phyloP scores from a whole-genome alignment of 495 filamentous ascomycete species.

The Penicillium salamii region DNA sequence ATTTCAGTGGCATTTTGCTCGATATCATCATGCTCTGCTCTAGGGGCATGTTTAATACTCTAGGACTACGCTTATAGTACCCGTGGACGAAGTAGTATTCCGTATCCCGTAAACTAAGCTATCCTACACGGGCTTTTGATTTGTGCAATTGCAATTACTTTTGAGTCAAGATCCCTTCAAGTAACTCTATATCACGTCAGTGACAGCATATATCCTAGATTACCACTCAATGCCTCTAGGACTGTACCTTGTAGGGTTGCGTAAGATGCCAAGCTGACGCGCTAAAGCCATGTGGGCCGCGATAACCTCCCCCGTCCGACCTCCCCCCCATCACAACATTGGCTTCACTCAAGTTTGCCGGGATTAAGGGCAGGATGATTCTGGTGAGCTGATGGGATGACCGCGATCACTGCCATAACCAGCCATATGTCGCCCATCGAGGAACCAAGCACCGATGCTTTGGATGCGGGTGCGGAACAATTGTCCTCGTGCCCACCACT shows the following conservation, averaged over 20 bases:
- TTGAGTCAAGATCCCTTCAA: too few relatives aligned
- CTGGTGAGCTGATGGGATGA: constrained; percentile 41
- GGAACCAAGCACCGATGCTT: constrained; percentile 33
- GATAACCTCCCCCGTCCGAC: constrained; percentile 7
- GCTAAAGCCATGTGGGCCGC: constrained; percentile 19
- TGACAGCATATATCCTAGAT: too few relatives aligned
- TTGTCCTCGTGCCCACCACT: neutral
- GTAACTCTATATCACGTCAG: too few relatives aligned
- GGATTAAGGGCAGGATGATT: constrained; percentile 28
- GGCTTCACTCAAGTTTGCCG: constrained; percentile 19
- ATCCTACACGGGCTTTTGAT: too few relatives aligned
- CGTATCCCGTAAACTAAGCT: too few relatives aligned
- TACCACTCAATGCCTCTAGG: too few relatives aligned
- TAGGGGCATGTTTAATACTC: too few relatives aligned
- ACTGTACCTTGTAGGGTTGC: constrained; percentile 13
- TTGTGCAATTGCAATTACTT: too few relatives aligned
- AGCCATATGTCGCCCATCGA: constrained; percentile 42
- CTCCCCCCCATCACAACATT: constrained; percentile 10
- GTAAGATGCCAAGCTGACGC: constrained; percentile 29
- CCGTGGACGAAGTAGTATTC: too few relatives aligned
- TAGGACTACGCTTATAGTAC: too few relatives aligned
- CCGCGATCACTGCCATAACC: constrained; percentile 32
- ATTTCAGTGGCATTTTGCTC: too few relatives aligned
- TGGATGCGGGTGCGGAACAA: constrained; percentile 41
- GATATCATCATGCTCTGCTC: too few relatives aligned